Evolutionary conservation across 306 rosid species (phyloP).

Genomic region (Pueraria montana): DNA sequence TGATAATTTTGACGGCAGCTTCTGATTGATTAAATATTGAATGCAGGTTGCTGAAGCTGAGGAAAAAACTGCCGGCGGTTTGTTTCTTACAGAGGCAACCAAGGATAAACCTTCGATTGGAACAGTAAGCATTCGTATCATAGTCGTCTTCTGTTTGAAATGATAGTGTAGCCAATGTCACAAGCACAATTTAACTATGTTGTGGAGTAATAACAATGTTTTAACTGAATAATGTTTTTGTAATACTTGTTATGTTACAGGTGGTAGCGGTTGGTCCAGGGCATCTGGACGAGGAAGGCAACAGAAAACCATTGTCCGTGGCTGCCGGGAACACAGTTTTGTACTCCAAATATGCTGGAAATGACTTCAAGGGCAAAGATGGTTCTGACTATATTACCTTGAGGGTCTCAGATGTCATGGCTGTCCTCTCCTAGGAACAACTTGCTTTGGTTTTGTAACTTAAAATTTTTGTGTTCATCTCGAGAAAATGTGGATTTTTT

Average conservation of each 20-base stretch:
- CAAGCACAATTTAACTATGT: background rate
- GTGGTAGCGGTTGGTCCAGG: conserved; percentile 83
- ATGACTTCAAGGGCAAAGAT: conserved; percentile 92
- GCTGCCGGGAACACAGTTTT: conserved; percentile 70
- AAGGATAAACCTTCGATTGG: conserved; percentile 93
- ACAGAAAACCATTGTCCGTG: conserved; percentile 64
- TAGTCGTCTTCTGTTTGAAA: background rate
- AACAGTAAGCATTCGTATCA: conserved; percentile 56
- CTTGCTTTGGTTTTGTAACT: conserved; percentile 29
- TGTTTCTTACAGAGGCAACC: conserved; percentile 80
- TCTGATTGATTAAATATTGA: conserved; percentile 2
- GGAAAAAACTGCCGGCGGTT: conserved; percentile 80
- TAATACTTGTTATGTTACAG: conserved; percentile 45
- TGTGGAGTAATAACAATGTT: background rate
- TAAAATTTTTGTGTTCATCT: conserved; percentile 24
- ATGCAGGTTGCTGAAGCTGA: conserved; percentile 82
- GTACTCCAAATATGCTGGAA: conserved; percentile 89
- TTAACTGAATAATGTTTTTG: background rate
- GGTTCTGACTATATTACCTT: conserved; percentile 79
- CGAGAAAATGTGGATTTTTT: conserved; percentile 39
- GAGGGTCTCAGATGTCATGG: conserved; percentile 81
- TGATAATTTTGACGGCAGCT: background rate
- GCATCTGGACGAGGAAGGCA: conserved; percentile 79
- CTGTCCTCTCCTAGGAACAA: conserved; percentile 70
- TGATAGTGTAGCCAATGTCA: background rate